Percentiles rank a stretch among this genome's conserved stretches.
These are phyloP conservation scores for Dactylellina parvicollis DNA, from an alignment of 2,329 filamentous ascomycete genomes.

Conservation along the genomic window DNA sequence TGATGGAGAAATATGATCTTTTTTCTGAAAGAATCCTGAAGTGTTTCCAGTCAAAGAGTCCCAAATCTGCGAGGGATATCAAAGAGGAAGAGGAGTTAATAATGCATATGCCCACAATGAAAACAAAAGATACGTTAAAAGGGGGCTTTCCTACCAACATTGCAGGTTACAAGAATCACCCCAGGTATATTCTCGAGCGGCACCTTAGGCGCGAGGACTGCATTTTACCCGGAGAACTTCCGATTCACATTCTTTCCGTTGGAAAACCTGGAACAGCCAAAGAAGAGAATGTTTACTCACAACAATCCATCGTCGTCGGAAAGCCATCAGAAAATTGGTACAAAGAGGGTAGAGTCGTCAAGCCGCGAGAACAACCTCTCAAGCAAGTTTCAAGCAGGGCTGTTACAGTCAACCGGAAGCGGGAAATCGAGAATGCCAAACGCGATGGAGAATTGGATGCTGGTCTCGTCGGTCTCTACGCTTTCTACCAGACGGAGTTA, in stretches of 20 bases:
- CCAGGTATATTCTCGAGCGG: conserved; percentile 77
- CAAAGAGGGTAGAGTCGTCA: conserved; percentile 81
- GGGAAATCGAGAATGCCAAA: conserved; percentile 87
- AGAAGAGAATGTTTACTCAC: conserved; percentile 73
- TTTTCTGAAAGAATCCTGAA: conserved; percentile 81
- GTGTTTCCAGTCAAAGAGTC: conserved; percentile 78
- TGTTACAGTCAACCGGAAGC: conserved; percentile 84
- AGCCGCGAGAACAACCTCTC: conserved; percentile 78
- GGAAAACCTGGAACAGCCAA: conserved; percentile 67
- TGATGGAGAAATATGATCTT: conserved; percentile 85
- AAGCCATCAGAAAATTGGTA: conserved; percentile 91
- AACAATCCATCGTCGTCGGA: conserved; percentile 80
- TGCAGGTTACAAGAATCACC: conserved; percentile 86
- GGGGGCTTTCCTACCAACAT: conserved; percentile 85
- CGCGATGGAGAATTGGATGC: conserved; percentile 71
- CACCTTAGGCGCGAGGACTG: conserved; percentile 87
- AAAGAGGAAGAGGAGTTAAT: conserved; percentile 75
- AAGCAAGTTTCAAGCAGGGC: conserved; percentile 72
- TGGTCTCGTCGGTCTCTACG: conserved; percentile 65
- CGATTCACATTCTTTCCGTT: conserved; percentile 68
- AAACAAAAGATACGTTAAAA: conserved; percentile 66
- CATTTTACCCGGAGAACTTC: conserved; percentile 72
- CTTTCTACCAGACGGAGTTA: conserved; percentile 64
- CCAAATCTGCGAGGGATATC: conserved; percentile 72
- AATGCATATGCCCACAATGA: not conserved